phyloP scores from a whole-genome alignment of 208 protist species.

The Trypanosoma mega region DNA sequence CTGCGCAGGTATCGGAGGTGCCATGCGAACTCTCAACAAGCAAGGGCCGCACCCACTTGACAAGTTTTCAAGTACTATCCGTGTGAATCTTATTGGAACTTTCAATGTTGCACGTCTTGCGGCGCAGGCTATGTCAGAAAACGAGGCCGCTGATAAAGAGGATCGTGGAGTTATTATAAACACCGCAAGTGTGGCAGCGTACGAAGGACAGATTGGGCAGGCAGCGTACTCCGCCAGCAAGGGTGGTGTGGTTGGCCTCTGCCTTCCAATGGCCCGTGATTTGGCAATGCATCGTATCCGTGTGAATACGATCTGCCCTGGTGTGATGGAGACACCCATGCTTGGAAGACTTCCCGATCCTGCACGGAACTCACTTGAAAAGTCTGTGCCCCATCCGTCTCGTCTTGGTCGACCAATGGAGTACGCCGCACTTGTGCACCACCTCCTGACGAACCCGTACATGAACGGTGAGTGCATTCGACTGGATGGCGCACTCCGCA shows the following conservation, averaged over 20 bases:
- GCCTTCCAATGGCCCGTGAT: conserved; percentile 70
- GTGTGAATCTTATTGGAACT: conserved; percentile 76
- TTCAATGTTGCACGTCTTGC: conserved; percentile 75
- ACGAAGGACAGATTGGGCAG: conserved; percentile 90
- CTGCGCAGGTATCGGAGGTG: conserved; percentile 60
- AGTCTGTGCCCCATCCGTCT: conserved; percentile 48
- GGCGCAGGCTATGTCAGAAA: conserved; percentile 45
- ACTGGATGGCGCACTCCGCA: conserved; percentile 43
- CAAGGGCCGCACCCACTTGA: conserved; percentile 46
- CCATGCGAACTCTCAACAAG: conserved; percentile 33
- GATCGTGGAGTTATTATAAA: conserved; percentile 87
- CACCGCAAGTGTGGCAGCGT: conserved; percentile 71
- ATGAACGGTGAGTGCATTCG: conserved; percentile 70
- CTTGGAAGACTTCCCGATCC: not conserved
- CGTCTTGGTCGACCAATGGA: conserved; percentile 65
- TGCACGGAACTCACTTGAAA: not conserved
- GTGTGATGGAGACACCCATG: conserved; percentile 44
- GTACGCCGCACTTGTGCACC: conserved; percentile 49
- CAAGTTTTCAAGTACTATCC: conserved; percentile 50
- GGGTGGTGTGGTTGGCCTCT: conserved; percentile 69
- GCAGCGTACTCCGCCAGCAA: conserved; percentile 80
- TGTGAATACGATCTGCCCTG: conserved; percentile 74
- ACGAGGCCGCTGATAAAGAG: conserved; percentile 17
- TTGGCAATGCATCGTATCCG: conserved; percentile 60
- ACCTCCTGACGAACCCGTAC: conserved; percentile 65